Base-by-base conservation (phyloP, 2,329 filamentous ascomycete genomes). In the Thielaviopsis cerberus region DNA sequence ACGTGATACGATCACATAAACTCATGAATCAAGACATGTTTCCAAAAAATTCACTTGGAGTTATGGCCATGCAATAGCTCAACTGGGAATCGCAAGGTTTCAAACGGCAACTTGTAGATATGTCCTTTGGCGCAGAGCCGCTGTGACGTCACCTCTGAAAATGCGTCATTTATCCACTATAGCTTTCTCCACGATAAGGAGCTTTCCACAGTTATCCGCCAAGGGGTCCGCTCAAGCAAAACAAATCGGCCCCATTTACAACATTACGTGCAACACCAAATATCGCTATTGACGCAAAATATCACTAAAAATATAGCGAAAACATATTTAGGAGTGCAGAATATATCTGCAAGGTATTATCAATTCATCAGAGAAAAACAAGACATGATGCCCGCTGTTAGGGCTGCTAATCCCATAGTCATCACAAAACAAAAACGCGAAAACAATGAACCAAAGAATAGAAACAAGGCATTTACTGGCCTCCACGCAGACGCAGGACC, bases 401-500 rank as follows among this genome's bases (percentile, higher is more conserved):
- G 51, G 54, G 56, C 20, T 58, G 34, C 11, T 56, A 56, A 41
- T 56, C 53, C 54, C 55, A 45, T 27, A 20, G 34, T 55, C 50
- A 30, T n/a, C 34, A 23, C 41, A 41, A 58, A 57, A 22, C 15
- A 57, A 41, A 45, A 52, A 56, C 24, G 48, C 23, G 24, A 26
- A 26, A 25, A 52, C 1, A 51, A 23, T 13, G 27, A 6, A 27
- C 27, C 24, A 34, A 34, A 51, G 4, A 45, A 20, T n/a, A n/a
- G 23, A 24, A 10, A 15, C 48, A 53, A 22, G 24, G 11, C 6
- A 15, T 51, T 57, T 59, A 61, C 57, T 59, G 57, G 54, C 85
- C 85, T 77, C 85, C 85, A 72, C 86, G 85, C 5, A 91, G 81
- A 68, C 86, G 83, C 24, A 91, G 82, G 53, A 91, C 86, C 58